Conservation (phyloP, 2,329 filamentous ascomycete genomes). For the Colletotrichum musae region DNA sequence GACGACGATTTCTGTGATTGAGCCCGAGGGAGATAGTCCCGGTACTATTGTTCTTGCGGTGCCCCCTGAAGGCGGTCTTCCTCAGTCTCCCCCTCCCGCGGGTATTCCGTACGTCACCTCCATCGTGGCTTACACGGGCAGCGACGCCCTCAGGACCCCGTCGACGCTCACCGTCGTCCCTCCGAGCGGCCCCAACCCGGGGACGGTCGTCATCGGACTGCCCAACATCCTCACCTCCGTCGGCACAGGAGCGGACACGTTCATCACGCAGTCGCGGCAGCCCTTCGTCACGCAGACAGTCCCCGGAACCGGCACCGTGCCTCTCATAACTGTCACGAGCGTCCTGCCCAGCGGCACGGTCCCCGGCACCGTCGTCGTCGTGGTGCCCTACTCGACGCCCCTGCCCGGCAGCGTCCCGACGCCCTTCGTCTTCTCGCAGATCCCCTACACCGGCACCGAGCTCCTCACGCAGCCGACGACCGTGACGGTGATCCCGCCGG, state of each 20-base stretch:
- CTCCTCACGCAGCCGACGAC: slow-evolving; percentile 9
- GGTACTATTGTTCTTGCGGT: slow-evolving; percentile 22
- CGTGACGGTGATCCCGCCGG: slow-evolving; percentile 17
- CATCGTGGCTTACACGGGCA: slow-evolving; percentile 20
- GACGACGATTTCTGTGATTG: slow-evolving; percentile 15
- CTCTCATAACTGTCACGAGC: slow-evolving; percentile 1
- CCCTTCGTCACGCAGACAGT: slow-evolving; percentile 9
- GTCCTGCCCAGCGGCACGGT: slow-evolving; percentile 1
- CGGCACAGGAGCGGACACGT: slow-evolving; percentile 1
- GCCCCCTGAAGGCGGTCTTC: slow-evolving; percentile 2
- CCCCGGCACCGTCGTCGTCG: slow-evolving; percentile 7
- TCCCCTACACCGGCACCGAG: slow-evolving; percentile 13
- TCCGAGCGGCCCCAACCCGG: slow-evolving; percentile 25
- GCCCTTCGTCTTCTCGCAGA: slow-evolving; percentile 4
- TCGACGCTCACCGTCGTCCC: slow-evolving; percentile 32
- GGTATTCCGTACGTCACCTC: slow-evolving; percentile 11
- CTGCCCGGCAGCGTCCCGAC: not conserved
- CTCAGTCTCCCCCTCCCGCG: not conserved
- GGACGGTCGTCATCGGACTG: slow-evolving; percentile 30
- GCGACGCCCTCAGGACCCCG: slow-evolving; percentile 9
- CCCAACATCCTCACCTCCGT: not conserved
- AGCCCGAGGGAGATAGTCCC: not conserved
- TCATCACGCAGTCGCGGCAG: slow-evolving; percentile 14
- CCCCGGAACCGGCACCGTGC: not conserved
- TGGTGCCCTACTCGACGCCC: not conserved